phyloP scores from a whole-genome alignment of 2,329 filamentous ascomycete genomes.

The Aspergillus sp. region DNA sequence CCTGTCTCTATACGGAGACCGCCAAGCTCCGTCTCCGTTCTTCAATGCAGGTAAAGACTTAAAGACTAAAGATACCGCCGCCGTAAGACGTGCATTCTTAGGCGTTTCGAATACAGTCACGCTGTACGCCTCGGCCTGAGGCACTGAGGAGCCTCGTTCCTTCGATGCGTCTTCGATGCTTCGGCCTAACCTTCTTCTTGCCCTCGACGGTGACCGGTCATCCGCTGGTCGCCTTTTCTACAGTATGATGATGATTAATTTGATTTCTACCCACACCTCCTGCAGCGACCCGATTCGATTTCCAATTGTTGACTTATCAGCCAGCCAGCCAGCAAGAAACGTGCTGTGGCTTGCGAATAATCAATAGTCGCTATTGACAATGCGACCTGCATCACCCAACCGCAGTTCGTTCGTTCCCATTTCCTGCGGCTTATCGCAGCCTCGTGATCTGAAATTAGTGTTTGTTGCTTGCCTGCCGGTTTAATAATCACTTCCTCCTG shows the following conservation, averaged over 20 bases:
- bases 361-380: slow-evolving; percentile 10
- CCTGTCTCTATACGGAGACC: neutral
- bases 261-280: neutral
- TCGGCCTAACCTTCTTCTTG: slow-evolving; percentile 1
- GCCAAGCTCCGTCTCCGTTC: neutral
- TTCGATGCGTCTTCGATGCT: slow-evolving; percentile 36
- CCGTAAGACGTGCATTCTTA: neutral
- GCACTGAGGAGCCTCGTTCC: slow-evolving; percentile 12
- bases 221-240: slow-evolving; percentile 15
- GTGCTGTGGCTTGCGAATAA: slow-evolving; percentile 19
- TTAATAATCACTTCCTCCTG: neutral
- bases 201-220: slow-evolving; percentile 12
- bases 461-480: neutral
- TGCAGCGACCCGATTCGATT: slow-evolving; percentile 16
- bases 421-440: slow-evolving; percentile 2
- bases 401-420: slow-evolving; percentile 8
- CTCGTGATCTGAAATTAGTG: slow-evolving; percentile 13
- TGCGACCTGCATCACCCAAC: slow-evolving; percentile 15
- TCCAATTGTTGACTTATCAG: slow-evolving; percentile 7
- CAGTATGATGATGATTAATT: too few relatives aligned
- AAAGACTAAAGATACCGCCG: too few relatives aligned
- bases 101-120: neutral
- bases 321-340: slow-evolving; percentile 12
- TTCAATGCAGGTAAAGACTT: neutral
- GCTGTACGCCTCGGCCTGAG: neutral